Percentiles rank a stretch among this genome's conserved stretches.
These are phyloP conservation scores for Rhododendron griersonianum DNA, from an alignment of 148 eudicot species.

Conservation along the genomic window DNA sequence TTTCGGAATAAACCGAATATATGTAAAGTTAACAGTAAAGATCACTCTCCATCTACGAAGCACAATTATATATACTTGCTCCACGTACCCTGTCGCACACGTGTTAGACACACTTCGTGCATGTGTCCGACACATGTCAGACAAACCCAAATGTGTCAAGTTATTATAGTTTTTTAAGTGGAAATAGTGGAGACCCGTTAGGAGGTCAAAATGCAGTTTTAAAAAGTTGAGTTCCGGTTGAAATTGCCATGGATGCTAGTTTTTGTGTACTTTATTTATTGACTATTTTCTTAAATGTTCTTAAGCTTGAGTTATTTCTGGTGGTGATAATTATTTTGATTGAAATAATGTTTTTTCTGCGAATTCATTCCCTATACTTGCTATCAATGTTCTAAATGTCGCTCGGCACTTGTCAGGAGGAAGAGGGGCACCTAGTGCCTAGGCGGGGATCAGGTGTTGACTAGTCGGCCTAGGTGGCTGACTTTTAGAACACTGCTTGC, in stretches of 20 bases:
- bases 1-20: neutral
- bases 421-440: neutral
- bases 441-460: neutral
- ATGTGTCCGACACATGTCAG: neutral
- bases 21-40: neutral
- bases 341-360: neutral
- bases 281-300: neutral
- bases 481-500: no score
- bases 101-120: neutral
- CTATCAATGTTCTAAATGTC: neutral
- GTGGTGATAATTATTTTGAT: neutral
- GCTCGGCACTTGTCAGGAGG: neutral
- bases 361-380: neutral
- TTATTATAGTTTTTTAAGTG: neutral
- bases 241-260: neutral
- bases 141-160: neutral
- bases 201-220: neutral
- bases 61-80: neutral
- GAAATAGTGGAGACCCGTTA: neutral
- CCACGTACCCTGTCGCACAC: neutral
- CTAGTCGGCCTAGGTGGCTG: no score
- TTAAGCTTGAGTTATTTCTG: neutral
- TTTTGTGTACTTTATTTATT: neutral
- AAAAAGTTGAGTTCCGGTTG: neutral
- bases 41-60: neutral